A percentile compares a stretch with the other conserved stretches of the same genome.
Conservation (phyloP, 352 stramenopile species). For the Phytophthora boehmeriae region DNA sequence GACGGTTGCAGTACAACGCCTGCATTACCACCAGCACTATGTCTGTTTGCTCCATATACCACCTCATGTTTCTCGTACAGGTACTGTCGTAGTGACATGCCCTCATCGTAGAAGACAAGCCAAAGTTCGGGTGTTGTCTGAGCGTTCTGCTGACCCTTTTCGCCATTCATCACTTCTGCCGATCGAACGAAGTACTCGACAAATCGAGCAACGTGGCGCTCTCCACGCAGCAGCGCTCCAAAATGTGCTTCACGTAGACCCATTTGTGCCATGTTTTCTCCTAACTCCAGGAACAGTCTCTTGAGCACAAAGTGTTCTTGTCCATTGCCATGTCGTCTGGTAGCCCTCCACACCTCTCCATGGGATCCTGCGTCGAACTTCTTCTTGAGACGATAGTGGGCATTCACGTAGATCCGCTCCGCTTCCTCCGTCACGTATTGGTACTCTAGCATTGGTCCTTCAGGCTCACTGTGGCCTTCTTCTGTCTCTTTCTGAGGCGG, state of each 20-base stretch:
- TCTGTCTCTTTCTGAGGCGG: constrained; percentile 9
- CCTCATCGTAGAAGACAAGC: constrained; percentile 92
- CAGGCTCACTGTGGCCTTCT: constrained; percentile 1
- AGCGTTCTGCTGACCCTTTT: constrained; percentile 15
- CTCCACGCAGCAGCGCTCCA: constrained; percentile 46
- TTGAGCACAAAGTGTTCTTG: constrained; percentile 85
- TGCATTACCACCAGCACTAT: constrained; percentile 11
- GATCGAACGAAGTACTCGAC: constrained; percentile 89
- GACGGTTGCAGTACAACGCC: constrained; percentile 76
- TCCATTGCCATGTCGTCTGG: constrained; percentile 20
- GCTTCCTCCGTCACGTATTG: constrained; percentile 63
- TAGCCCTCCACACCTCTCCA: constrained; percentile 83
- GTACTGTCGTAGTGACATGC: constrained; percentile 86
- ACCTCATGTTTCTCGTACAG: constrained; percentile 76
- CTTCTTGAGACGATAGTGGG: constrained; percentile 73
- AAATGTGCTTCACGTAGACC: constrained; percentile 88
- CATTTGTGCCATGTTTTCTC: constrained; percentile 72
- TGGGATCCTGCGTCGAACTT: constrained; percentile 87
- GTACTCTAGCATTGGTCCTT: constrained; percentile 79
- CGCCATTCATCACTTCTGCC: constrained; percentile 13
- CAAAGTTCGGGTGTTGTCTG: constrained; percentile 68
- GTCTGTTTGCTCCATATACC: constrained; percentile 26
- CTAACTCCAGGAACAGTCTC: constrained; percentile 77
- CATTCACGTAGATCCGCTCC: constrained; percentile 73
- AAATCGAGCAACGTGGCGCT: constrained; percentile 82